These are phyloP conservation scores for Aphanocladium album DNA, from an alignment of 2,329 filamentous ascomycete genomes.

Conservation along the genomic window DNA sequence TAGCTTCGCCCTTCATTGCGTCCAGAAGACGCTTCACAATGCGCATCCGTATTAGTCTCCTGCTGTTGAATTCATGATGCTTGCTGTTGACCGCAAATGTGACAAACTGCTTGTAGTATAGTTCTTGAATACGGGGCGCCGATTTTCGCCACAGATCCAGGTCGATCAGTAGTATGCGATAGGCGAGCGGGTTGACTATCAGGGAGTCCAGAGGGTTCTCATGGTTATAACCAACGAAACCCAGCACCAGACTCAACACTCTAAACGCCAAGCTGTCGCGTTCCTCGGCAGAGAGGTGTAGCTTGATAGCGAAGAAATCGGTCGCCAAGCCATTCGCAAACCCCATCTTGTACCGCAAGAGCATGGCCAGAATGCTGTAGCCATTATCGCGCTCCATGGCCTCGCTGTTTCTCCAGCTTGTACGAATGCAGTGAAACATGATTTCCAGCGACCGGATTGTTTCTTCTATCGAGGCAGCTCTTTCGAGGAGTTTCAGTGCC, in stretches of 20 bases:
- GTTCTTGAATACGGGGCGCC: constrained; percentile 68
- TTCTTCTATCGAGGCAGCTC: constrained; percentile 63
- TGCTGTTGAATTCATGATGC: constrained; percentile 86
- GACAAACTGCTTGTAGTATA: constrained; percentile 91
- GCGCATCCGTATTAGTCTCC: constrained; percentile 85
- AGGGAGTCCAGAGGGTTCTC: constrained; percentile 78
- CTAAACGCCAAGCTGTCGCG: constrained; percentile 53
- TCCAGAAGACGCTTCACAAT: constrained; percentile 88
- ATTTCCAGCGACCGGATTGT: constrained; percentile 75
- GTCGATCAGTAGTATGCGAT: constrained; percentile 86
- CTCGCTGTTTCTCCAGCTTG: constrained; percentile 96
- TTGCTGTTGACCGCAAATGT: constrained; percentile 87
- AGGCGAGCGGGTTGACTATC: constrained; percentile 92
- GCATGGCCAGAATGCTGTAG: constrained; percentile 78
- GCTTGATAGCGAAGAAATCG: constrained; percentile 30
- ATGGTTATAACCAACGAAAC: constrained; percentile 84
- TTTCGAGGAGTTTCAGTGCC: constrained; percentile 77
- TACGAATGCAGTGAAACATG: constrained; percentile 77
- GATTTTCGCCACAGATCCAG: constrained; percentile 88
- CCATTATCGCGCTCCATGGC: constrained; percentile 96
- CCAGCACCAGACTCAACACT: constrained; percentile 70
- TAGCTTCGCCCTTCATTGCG: constrained; percentile 78
- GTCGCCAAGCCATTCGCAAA: constrained; percentile 31
- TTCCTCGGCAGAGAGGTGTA: constrained; percentile 46
- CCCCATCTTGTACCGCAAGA: constrained; percentile 79